Base-by-base conservation (phyloP, 495 filamentous ascomycete species). In the Xylaria telfairii region DNA sequence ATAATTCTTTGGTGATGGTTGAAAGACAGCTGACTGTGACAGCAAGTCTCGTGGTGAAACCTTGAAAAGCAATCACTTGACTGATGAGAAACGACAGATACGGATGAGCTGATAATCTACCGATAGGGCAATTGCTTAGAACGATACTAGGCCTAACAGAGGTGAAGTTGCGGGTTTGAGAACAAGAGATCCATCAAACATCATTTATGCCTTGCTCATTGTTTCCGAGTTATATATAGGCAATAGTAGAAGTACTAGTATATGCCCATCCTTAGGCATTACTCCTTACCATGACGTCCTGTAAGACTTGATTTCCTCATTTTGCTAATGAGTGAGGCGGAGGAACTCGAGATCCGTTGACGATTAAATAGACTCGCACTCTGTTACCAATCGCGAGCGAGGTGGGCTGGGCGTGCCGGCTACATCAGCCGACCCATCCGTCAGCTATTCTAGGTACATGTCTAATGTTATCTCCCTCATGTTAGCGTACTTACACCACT, bases 281-380 rank as follows among this genome's bases (percentile, higher is more conserved):
- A 42, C 21, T 41, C 2, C 60, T 46, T 41, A 41, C 19, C 59
- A 41, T 12, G 32, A 60, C 8, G 8, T n/a, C 37, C 37, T 1
- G 37, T 37, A 26, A 13, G 4, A 24, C 15, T 62, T 37, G 8
- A 3, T 37, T 37, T n/a, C 4, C 57, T 60, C 34, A 39, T 24
- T 15, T 15, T 46, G 37, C 2, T 15, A 63, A 30, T 30, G 39
- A 63, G 39, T 24, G 44, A 64, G 26, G 24, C 60, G 60, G 59
- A 44, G 37, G 19, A 62, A 62, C 37, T 62, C 37, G n/a, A 62
- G 32, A 62, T 44, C 59, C 59, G 21, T 51, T 8, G 2, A 51
- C 46, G 7, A 5, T 49, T 17, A 24, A 37, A 57, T 21, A 15
- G 28, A n/a, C 17, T 57, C 54, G 54, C 54, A 57, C 54, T 34